These are phyloP conservation scores for Tolypocladium amazonense DNA, from an alignment of 2,329 filamentous ascomycete species.

Conservation along the genomic window DNA sequence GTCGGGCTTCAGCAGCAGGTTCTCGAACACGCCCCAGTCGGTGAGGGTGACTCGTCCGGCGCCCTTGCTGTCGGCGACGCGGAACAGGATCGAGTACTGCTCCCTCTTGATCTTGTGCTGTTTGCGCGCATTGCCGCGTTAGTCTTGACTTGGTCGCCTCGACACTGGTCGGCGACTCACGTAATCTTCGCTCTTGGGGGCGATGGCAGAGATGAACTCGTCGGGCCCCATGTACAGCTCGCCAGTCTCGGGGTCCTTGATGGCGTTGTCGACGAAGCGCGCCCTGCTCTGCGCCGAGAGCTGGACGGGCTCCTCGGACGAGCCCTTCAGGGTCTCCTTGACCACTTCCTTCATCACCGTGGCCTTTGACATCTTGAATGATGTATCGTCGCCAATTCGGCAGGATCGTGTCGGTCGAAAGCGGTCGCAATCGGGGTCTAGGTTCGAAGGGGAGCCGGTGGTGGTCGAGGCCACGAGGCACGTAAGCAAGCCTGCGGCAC, in stretches of 20 bases:
- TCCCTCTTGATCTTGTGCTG: slow-evolving; percentile 97
- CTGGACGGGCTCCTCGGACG: slow-evolving; percentile 38
- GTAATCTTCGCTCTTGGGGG: slow-evolving; percentile 79
- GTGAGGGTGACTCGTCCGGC: slow-evolving; percentile 64
- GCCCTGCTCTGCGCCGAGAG: slow-evolving; percentile 66
- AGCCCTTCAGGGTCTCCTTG: slow-evolving; percentile 70
- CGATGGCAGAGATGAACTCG: slow-evolving; percentile 87
- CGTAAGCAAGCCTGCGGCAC: background rate
- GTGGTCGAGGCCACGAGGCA: background rate
- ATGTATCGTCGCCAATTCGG: background rate
- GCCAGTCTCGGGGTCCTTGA: slow-evolving; percentile 62
- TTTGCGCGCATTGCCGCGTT: background rate
- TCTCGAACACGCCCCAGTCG: slow-evolving; percentile 92
- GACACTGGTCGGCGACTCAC: slow-evolving; percentile 43
- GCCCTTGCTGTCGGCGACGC: slow-evolving; percentile 71
- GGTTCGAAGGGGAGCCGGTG: background rate
- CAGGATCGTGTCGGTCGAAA: background rate
- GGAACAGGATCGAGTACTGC: slow-evolving; percentile 90
- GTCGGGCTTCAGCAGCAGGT: slow-evolving; percentile 85
- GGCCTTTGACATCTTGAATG: slow-evolving; percentile 25
- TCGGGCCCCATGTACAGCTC: slow-evolving; percentile 72
- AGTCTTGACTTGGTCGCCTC: background rate
- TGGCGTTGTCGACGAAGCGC: slow-evolving; percentile 66
- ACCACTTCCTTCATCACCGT: slow-evolving; percentile 55
- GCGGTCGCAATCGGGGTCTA: background rate